These are phyloP conservation scores for Thalassiosira oceanica DNA, from an alignment of 352 stramenopile species.

Conservation along the genomic window DNA sequence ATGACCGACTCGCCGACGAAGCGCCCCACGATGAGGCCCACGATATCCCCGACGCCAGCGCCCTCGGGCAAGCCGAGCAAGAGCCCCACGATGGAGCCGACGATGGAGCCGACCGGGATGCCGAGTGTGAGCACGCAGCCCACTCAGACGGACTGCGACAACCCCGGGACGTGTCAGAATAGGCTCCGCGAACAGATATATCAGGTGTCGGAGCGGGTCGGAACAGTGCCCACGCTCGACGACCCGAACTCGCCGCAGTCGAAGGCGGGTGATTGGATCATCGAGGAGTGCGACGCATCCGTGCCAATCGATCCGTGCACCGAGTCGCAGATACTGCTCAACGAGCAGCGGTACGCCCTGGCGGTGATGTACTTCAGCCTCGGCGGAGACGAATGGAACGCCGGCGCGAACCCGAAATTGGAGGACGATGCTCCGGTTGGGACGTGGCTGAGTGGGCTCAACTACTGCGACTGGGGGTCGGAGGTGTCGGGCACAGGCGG, in stretches of 20 bases:
- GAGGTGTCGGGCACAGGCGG: constrained; percentile 13
- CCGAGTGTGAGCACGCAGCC: constrained; percentile 8
- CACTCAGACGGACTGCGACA: constrained; percentile 26
- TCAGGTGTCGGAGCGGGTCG: constrained; percentile 26
- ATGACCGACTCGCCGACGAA: no score
- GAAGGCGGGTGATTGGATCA: constrained; percentile 37
- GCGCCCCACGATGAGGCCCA: constrained; percentile 17
- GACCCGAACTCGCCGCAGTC: constrained; percentile 40
- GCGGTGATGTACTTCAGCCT: constrained; percentile 59
- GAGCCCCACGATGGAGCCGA: not conserved
- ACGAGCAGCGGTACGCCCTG: constrained; percentile 53
- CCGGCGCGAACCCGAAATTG: constrained; percentile 23
- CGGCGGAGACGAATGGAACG: constrained; percentile 39
- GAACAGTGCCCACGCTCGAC: constrained; percentile 12
- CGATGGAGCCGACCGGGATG: constrained; percentile 1
- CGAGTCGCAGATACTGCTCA: constrained; percentile 33
- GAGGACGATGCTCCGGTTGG: constrained; percentile 12
- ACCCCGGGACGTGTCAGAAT: constrained; percentile 40
- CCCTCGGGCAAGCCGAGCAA: not conserved
- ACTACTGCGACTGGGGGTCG: constrained; percentile 51
- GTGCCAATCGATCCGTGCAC: constrained; percentile 42
- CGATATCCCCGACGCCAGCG: constrained; percentile 5
- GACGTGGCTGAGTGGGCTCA: constrained; percentile 37
- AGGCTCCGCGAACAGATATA: constrained; percentile 35
- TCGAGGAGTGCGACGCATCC: constrained; percentile 38